Conservation (phyloP, 257 asterid genomes). For the Parsonsia alboflavescens region DNA sequence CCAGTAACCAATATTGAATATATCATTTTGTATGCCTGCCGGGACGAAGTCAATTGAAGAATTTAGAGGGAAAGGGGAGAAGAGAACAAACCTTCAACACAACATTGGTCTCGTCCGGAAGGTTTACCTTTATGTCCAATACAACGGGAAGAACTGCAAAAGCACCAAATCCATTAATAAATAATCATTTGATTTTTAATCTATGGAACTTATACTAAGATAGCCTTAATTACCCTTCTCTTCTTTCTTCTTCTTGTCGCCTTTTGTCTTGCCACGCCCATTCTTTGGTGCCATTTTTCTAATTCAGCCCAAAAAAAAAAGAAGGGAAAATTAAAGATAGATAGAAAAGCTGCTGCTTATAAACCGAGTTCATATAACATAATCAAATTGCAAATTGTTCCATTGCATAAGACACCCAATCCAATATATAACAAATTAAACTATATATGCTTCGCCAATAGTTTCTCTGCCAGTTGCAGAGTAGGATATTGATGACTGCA, state of each 20-base stretch:
- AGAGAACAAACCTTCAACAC: conserved; percentile 64
- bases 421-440: not conserved
- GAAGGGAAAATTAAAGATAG: not conserved
- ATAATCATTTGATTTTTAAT: not conserved
- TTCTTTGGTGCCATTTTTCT: conserved; percentile 83
- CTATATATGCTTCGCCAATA: not conserved
- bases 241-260: conserved; percentile 95
- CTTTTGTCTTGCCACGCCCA: conserved; percentile 78
- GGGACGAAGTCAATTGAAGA: not conserved
- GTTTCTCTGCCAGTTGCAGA: too few species aligned
- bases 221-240: conserved; percentile 78
- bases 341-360: not conserved
- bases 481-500: too few species aligned
- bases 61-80: not conserved
- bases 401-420: too few species aligned
- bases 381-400: too few species aligned
- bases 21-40: not conserved
- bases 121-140: conserved; percentile 75
- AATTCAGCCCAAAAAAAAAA: not conserved
- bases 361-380: not conserved
- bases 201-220: too few species aligned
- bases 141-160: conserved; percentile 86
- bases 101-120: conserved; percentile 74
- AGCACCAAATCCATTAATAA: not conserved
- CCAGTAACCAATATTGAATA: not conserved